These are phyloP conservation scores for Artemisia argyi DNA, from an alignment of 129 eudicot species.

Conservation along the genomic window DNA sequence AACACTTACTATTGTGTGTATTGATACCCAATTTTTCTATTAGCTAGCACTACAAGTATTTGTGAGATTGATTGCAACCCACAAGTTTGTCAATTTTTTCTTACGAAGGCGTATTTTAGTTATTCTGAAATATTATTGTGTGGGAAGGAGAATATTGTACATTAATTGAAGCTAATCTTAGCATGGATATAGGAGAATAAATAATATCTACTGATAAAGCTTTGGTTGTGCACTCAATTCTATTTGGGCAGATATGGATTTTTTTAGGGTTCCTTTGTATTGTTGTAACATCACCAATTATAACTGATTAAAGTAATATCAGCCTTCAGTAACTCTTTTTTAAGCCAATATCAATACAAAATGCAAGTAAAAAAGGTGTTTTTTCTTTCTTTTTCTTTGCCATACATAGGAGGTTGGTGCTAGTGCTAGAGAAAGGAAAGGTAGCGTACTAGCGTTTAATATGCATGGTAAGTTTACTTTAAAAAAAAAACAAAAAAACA, in stretches of 20 bases:
- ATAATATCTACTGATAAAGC: slow-evolving; percentile 13
- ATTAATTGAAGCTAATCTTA: slow-evolving; percentile 12
- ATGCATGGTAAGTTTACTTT: slow-evolving; percentile 5
- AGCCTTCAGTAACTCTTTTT: neutral
- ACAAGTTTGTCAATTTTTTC: neutral
- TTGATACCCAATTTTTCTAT: neutral
- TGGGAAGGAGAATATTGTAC: neutral
- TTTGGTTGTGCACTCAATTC: slow-evolving; percentile 7
- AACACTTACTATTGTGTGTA: neutral
- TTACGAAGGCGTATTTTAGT: no score
- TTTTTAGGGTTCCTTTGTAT: neutral
- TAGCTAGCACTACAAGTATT: neutral
- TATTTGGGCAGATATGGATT: neutral
- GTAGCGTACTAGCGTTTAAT: slow-evolving; percentile 1
- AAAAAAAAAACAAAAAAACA: neutral
- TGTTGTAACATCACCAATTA: slow-evolving; percentile 6
- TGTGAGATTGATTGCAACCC: neutral
- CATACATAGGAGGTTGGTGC: slow-evolving; percentile 22
- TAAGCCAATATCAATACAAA: slow-evolving; percentile 2
- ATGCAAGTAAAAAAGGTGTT: slow-evolving; percentile 15
- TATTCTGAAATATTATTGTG: neutral
- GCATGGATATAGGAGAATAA: slow-evolving; percentile 18
- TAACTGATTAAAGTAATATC: neutral
- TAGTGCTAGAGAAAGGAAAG: slow-evolving; percentile 39
- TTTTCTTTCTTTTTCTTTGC: slow-evolving; percentile 7